Conservation (phyloP, 1,284 basidiomycete genomes). For the Kalmanozyma brasiliensis region DNA sequence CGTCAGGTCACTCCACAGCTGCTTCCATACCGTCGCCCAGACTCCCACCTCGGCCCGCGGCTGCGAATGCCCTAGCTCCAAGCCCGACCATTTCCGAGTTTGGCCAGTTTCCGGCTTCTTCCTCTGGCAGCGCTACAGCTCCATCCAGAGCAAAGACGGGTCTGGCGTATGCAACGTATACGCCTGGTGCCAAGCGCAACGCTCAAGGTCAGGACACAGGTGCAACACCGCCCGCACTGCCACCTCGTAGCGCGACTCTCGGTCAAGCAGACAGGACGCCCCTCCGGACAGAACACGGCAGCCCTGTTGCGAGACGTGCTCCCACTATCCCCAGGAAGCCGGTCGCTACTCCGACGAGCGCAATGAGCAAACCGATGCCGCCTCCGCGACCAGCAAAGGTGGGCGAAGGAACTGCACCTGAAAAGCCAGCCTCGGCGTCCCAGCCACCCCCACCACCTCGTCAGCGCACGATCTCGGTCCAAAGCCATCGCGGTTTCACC, state of each 20-base stretch:
- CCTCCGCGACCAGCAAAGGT: conserved; percentile 25
- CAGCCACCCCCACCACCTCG: conserved; percentile 8
- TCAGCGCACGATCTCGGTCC: conserved; percentile 2
- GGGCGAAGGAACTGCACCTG: conserved; percentile 10
- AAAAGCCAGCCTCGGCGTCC: conserved; percentile 3
- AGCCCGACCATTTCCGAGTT: conserved; percentile 42
- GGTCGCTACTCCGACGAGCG: neutral
- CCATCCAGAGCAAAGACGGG: conserved; percentile 6
- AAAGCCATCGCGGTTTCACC: conserved; percentile 5
- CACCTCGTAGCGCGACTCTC: conserved; percentile 37
- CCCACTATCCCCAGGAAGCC: conserved; percentile 18
- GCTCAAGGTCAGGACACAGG: neutral
- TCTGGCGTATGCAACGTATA: conserved; percentile 34
- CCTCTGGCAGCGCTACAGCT: neutral
- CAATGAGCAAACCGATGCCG: conserved; percentile 13
- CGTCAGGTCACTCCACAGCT: conserved; percentile 15
- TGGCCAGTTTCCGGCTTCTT: conserved; percentile 17
- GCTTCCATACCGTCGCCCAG: conserved; percentile 7
- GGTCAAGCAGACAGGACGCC: conserved; percentile 14
- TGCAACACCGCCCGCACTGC: conserved; percentile 28
- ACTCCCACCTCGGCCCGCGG: conserved; percentile 24
- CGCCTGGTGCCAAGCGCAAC: conserved; percentile 23
- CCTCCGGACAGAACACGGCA: conserved; percentile 14
- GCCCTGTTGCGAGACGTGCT: conserved; percentile 13
- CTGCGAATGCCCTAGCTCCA: conserved; percentile 12